phyloP scores from a whole-genome alignment of 441 rosid species.

The Aleurites moluccanus region DNA sequence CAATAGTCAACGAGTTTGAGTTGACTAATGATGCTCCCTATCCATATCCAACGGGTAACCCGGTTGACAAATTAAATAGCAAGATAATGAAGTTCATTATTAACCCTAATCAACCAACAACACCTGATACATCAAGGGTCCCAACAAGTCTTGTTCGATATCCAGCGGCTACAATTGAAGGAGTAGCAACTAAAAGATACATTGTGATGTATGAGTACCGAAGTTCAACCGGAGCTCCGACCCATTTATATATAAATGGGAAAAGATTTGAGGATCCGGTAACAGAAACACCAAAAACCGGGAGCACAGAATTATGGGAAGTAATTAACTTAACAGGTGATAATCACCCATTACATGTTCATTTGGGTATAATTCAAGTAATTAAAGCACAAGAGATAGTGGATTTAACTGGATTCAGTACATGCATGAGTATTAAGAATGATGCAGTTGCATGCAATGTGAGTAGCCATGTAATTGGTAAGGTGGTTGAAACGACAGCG shows the following conservation, averaged over 20 bases:
- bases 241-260: conserved; percentile 73
- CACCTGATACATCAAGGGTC: conserved; percentile 40
- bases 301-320: conserved; percentile 73
- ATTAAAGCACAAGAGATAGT: conserved; percentile 28
- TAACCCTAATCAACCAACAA: conserved; percentile 20
- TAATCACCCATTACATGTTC: conserved; percentile 84
- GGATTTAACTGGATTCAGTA: conserved; percentile 44
- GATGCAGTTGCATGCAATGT: conserved; percentile 18
- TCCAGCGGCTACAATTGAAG: conserved; percentile 32
- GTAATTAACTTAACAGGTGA: conserved; percentile 87
- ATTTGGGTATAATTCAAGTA: conserved; percentile 40
- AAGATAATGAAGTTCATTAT: conserved; percentile 72
- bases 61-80: conserved; percentile 54
- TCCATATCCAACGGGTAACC: conserved; percentile 71
- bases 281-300: conserved; percentile 68
- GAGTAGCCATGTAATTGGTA: background rate
- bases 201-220: conserved; percentile 76
- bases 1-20: conserved; percentile 37
- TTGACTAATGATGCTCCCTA: conserved; percentile 62
- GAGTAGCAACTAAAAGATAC: conserved; percentile 26
- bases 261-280: conserved; percentile 54
- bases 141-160: conserved; percentile 49
- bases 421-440: conserved; percentile 48
- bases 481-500: background rate
- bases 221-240: conserved; percentile 54